phyloP scores from a whole-genome alignment of 192 early-diverging fungal species.

The Podochytrium sp. region DNA sequence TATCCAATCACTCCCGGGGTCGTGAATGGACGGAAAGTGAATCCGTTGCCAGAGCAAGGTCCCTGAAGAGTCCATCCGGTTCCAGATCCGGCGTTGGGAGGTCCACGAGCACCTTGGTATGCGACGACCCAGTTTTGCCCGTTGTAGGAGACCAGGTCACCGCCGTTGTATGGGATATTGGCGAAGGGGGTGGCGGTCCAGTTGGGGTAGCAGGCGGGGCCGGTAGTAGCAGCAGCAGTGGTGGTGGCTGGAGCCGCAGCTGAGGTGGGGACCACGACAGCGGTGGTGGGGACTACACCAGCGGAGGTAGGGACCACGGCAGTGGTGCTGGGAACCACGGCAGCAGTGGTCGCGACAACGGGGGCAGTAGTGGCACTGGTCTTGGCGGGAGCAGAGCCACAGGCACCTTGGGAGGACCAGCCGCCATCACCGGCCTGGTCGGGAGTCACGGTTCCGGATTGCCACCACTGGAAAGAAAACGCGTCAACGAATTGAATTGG shows the following conservation, averaged over 20 bases:
- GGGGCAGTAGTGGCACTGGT: background rate
- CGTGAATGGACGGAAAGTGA: slow-evolving; percentile 6
- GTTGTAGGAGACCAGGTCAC: slow-evolving; percentile 10
- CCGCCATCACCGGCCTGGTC: background rate
- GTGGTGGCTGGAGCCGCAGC: background rate
- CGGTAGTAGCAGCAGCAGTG: background rate
- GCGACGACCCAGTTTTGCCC: slow-evolving; percentile 16
- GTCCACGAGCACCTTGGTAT: slow-evolving; percentile 17
- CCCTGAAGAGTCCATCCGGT: slow-evolving; percentile 7
- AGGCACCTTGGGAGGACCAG: background rate
- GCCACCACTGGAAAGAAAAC: too few species aligned
- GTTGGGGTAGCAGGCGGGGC: background rate
- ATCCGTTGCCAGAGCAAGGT: background rate
- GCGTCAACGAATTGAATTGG: background rate
- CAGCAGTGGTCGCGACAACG: background rate
- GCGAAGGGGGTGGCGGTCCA: background rate
- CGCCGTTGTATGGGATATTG: slow-evolving; percentile 1
- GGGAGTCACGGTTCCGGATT: background rate
- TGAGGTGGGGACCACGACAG: background rate
- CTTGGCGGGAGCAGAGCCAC: background rate
- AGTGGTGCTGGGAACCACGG: background rate
- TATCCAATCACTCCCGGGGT: slow-evolving; percentile 29
- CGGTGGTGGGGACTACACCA: background rate
- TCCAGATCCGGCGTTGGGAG: background rate
- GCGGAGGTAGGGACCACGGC: background rate